Percentiles rank a stretch among this genome's conserved stretches.
Conservation (phyloP, 306 rosid genomes). For the Cyclanthera cordifolia region DNA sequence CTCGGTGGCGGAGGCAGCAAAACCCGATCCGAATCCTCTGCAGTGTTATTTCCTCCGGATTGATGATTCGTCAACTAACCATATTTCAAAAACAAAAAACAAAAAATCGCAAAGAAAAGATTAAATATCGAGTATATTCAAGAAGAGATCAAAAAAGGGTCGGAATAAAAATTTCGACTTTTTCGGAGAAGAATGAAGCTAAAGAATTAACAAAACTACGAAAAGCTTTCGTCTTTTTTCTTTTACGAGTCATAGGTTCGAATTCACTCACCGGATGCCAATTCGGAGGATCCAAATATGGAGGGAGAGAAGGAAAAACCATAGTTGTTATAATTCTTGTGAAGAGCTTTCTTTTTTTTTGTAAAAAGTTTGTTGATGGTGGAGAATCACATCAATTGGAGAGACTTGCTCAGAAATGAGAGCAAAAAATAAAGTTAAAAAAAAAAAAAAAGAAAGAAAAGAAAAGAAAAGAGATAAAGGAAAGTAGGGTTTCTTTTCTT, state of each 20-base stretch:
- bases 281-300: slow-evolving; percentile 77
- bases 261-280: slow-evolving; percentile 56
- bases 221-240: not conserved
- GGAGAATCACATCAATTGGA: slow-evolving; percentile 75
- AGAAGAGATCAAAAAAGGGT: slow-evolving; percentile 29
- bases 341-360: slow-evolving; percentile 42
- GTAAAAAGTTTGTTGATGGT: slow-evolving; percentile 43
- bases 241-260: not conserved
- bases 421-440: slow-evolving; percentile 22
- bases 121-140: slow-evolving; percentile 54
- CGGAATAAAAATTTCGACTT: slow-evolving; percentile 20
- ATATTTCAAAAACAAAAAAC: not conserved
- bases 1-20: slow-evolving; percentile 17
- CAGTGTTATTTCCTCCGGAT: slow-evolving; percentile 18
- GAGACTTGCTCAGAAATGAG: slow-evolving; percentile 29
- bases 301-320: slow-evolving; percentile 77
- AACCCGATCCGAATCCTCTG: slow-evolving; percentile 21
- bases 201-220: not conserved
- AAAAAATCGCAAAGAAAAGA: slow-evolving; percentile 6
- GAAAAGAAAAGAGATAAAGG: slow-evolving; percentile 32
- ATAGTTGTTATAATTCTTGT: slow-evolving; percentile 29
- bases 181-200: not conserved
- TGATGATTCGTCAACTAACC: slow-evolving; percentile 24
- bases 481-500: slow-evolving; percentile 25
- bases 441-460: slow-evolving; percentile 17